Percentiles rank a stretch among this genome's conserved stretches.
Conservation (phyloP, 2,329 filamentous ascomycete species). For the Nemania sp. region DNA sequence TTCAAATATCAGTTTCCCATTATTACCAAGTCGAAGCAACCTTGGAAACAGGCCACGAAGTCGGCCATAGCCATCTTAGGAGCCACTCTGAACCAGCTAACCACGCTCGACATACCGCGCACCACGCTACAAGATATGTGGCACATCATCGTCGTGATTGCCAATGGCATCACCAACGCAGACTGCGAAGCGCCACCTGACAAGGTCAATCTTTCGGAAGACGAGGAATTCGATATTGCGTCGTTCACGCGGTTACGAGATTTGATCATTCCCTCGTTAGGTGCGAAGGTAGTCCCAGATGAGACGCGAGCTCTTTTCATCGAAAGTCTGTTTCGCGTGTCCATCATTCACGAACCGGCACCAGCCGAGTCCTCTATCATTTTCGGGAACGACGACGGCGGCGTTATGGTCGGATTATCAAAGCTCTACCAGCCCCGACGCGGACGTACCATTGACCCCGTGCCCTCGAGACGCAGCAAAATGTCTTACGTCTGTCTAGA, state of each 20-base stretch:
- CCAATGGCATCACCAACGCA: constrained; percentile 70
- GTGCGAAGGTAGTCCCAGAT: constrained; percentile 66
- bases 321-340: constrained; percentile 77
- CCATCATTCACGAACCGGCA: constrained; percentile 72
- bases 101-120: constrained; percentile 50
- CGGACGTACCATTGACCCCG: constrained; percentile 72
- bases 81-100: constrained; percentile 64
- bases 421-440: constrained; percentile 66
- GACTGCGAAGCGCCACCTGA: constrained; percentile 55
- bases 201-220: constrained; percentile 57
- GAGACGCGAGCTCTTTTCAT: constrained; percentile 70
- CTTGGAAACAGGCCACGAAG: constrained; percentile 81
- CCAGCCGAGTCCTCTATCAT: constrained; percentile 60
- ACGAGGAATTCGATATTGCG: constrained; percentile 80
- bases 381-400: constrained; percentile 48
- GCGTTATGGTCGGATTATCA: constrained; percentile 55
- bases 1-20: constrained; percentile 81
- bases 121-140: constrained; percentile 64
- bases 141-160: constrained; percentile 66
- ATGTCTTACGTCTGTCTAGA: constrained; percentile 83
- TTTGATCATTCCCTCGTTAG: constrained; percentile 75
- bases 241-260: constrained; percentile 71
- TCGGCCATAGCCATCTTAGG: constrained; percentile 70
- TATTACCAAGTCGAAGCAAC: constrained; percentile 68
- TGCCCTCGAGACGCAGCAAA: constrained; percentile 64